Evolutionary conservation across 352 stramenopile genomes (phyloP).

Genomic region (Globisporangium paroecandrum): DNA sequence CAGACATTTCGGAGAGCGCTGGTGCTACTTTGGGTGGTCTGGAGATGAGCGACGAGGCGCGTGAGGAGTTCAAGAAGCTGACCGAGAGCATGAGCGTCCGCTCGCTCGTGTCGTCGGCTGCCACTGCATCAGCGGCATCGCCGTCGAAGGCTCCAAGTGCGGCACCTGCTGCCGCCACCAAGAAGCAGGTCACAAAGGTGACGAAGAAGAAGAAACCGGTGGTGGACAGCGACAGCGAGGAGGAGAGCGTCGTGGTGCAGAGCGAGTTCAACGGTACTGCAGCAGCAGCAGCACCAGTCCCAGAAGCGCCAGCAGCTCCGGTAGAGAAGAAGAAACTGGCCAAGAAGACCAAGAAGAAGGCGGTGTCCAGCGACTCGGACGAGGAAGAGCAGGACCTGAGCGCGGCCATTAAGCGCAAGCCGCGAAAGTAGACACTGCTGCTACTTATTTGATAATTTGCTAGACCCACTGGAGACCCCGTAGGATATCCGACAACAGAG

Average conservation of each 20-base stretch:
- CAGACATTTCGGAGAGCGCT: conserved; percentile 23
- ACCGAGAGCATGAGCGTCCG: conserved; percentile 34
- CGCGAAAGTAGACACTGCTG: conserved; percentile 11
- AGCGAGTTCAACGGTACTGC: conserved; percentile 54
- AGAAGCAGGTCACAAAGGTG: conserved; percentile 9
- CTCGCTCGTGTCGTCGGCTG: conserved; percentile 8
- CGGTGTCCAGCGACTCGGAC: conserved; percentile 39
- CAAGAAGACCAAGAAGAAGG: conserved; percentile 46
- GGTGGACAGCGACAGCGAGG: conserved; percentile 57
- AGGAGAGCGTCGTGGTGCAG: conserved; percentile 66
- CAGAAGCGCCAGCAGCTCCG: conserved; percentile 8
- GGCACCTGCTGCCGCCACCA: neutral
- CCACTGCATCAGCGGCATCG: neutral
- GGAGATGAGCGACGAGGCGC: conserved; percentile 32
- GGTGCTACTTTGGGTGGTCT: conserved; percentile 12
- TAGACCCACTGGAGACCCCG: conserved; percentile 1
- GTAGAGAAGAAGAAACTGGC: conserved; percentile 19
- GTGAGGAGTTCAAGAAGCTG: conserved; percentile 63
- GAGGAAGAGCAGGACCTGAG: conserved; percentile 61
- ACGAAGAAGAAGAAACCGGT: conserved; percentile 23
- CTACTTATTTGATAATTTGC: conserved; percentile 7
- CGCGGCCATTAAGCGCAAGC: conserved; percentile 74
- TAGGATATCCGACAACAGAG: neutral
- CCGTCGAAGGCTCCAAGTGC: neutral
- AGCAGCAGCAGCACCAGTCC: conserved; percentile 9